Percentiles rank a stretch among this genome's conserved stretches.
Evolutionary conservation across 2,329 filamentous ascomycete species (phyloP).

Genomic region (Colletotrichum liriopes): DNA sequence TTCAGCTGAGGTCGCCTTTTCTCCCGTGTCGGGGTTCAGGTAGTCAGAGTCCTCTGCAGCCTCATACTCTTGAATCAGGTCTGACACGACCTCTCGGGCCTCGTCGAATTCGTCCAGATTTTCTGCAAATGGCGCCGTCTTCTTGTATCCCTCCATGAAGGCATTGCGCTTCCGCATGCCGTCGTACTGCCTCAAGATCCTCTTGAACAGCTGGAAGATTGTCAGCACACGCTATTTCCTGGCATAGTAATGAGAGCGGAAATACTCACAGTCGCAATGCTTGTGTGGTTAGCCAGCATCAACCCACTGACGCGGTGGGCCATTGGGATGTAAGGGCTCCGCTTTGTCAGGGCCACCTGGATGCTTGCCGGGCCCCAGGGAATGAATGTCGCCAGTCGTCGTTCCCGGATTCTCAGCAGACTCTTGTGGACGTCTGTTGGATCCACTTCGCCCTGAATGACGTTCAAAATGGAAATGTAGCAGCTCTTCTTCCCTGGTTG

Average conservation of each 20-base stretch:
- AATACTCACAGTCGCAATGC: constrained; percentile 84
- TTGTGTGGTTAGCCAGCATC: constrained; percentile 98
- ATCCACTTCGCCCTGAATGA: constrained; percentile 98
- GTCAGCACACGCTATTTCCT: constrained; percentile 3
- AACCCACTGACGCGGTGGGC: constrained; percentile 94
- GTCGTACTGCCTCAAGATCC: constrained; percentile 93
- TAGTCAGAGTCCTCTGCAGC: constrained; percentile 94
- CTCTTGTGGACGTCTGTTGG: constrained; percentile 99
- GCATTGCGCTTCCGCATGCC: constrained; percentile 96
- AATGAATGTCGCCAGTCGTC: constrained; percentile 94
- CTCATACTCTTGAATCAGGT: constrained; percentile 95
- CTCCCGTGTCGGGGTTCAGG: constrained; percentile 79
- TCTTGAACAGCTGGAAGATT: constrained; percentile 81
- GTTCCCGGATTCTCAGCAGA: constrained; percentile 93
- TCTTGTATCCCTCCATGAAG: constrained; percentile 96
- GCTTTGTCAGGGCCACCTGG: constrained; percentile 95
- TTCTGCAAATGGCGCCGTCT: constrained; percentile 92
- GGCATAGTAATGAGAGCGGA: background rate
- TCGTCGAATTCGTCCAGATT: constrained; percentile 96
- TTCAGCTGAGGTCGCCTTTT: constrained; percentile 67
- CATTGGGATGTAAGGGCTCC: constrained; percentile 95
- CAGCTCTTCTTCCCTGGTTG: constrained; percentile 96
- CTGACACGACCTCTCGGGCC: constrained; percentile 89
- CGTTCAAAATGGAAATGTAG: constrained; percentile 99
- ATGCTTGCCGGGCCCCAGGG: constrained; percentile 99